These are phyloP conservation scores for Trichoderma atroviride DNA, from an alignment of 2,329 filamentous ascomycete genomes.

Conservation along the genomic window DNA sequence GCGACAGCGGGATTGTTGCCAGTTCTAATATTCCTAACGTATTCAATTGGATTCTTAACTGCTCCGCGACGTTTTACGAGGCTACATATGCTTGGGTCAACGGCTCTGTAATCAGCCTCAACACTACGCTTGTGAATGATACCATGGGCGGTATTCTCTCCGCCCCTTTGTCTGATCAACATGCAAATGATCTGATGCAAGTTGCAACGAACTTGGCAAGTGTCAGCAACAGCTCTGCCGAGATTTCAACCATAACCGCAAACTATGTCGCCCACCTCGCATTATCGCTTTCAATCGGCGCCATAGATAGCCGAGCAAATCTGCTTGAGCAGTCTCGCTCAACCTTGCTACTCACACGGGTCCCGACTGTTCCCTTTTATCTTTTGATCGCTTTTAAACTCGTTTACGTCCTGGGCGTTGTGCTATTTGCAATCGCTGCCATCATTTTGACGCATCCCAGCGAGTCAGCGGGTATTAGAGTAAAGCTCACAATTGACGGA, in stretches of 20 bases:
- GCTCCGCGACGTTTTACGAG: conserved; percentile 1
- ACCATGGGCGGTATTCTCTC: conserved; percentile 6
- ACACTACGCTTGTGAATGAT: neutral
- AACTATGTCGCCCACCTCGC: neutral
- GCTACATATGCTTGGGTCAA: neutral
- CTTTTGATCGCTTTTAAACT: neutral
- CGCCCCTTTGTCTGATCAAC: neutral
- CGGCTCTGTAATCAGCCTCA: neutral
- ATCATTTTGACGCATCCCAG: neutral
- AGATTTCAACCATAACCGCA: neutral
- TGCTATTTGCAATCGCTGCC: neutral
- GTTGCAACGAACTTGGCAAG: neutral
- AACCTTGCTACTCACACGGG: neutral
- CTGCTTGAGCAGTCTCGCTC: conserved; percentile 2
- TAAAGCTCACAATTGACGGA: neutral
- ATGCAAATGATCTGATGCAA: neutral
- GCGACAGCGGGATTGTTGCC: neutral
- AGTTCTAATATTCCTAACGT: neutral
- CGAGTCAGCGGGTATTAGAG: neutral
- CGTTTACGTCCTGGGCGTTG: neutral
- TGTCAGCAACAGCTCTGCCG: neutral
- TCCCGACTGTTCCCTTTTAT: neutral
- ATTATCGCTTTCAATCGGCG: neutral
- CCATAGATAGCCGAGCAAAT: neutral
- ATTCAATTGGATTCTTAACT: neutral